Conservation (phyloP, 164 flowering plant species). For the Dillenia turbinata region DNA sequence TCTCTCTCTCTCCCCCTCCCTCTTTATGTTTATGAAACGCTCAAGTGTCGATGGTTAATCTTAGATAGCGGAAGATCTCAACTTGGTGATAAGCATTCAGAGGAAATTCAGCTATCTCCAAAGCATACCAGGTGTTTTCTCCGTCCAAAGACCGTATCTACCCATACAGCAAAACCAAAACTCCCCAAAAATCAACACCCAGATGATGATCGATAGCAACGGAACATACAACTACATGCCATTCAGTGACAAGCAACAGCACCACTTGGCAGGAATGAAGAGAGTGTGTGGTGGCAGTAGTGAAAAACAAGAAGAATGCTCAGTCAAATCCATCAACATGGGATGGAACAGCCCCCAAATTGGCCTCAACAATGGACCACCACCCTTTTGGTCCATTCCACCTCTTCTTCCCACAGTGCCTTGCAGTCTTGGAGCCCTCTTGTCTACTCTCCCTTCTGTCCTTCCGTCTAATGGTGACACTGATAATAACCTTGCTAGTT, state of each 20-base stretch:
- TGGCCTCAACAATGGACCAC: slow-evolving; percentile 10
- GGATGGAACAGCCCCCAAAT: slow-evolving; percentile 53
- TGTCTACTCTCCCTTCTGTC: slow-evolving; percentile 16
- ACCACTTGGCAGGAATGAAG: slow-evolving; percentile 31
- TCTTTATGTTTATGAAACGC: not conserved
- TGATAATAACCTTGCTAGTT: too few species aligned
- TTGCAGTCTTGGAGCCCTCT: slow-evolving; percentile 43
- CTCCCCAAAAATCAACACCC: slow-evolving; percentile 19
- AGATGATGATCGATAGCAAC: slow-evolving; percentile 9
- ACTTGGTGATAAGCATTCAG: slow-evolving; percentile 60
- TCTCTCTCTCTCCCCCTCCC: not conserved
- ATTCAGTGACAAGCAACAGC: slow-evolving; percentile 23
- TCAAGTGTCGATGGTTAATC: too few species aligned
- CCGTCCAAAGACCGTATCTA: slow-evolving; percentile 54
- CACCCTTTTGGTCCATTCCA: slow-evolving; percentile 41
- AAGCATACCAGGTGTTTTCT: slow-evolving; percentile 57
- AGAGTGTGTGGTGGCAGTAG: slow-evolving; percentile 18
- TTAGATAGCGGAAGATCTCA: slow-evolving; percentile 67
- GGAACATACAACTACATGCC: slow-evolving; percentile 3
- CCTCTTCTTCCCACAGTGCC: slow-evolving; percentile 44
- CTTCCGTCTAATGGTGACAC: too few species aligned
- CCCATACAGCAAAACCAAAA: slow-evolving; percentile 31
- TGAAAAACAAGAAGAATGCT: slow-evolving; percentile 17
- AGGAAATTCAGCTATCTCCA: slow-evolving; percentile 72
- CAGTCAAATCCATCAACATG: slow-evolving; percentile 41